Evolutionary conservation across 495 filamentous ascomycete genomes (phyloP), one percentile per base, ranked within the genome.

Genomic region (Hyaloscypha hepaticicola): DNA sequence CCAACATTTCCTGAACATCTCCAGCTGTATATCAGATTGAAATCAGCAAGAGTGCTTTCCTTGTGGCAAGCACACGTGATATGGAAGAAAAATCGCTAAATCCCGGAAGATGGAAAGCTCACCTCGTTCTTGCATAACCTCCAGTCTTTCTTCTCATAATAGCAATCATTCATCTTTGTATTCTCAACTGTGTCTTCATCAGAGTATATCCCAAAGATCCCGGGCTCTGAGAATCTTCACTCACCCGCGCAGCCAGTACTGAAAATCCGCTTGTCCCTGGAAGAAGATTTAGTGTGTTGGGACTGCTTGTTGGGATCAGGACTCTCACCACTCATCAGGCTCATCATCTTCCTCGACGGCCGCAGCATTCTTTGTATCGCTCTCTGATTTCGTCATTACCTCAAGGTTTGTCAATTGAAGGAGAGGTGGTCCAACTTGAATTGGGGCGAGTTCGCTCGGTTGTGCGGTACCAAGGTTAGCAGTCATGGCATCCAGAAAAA

Each of bases 111-210:
- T 22, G 33, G 1, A 38, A 33, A 7, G 14, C 91, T 81, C 76
- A 96, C 95, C 86, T 96, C 94, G 61, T 88, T 79, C 73, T 89
- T 91, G 76, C 95, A 99, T 62, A 82, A 78, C 69, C 95, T 83
- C 95, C 95, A 99, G 75, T 99, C 95, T 75, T 93, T 97, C 82
- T 94, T 97, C 22, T 92, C 90, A 75, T 85, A 97, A 73, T 93
- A 97, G 76, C 95, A 99, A 76, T 97, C 90, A 56, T 91, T 97
- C 88, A 99, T 80, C 70, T 86, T 96, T 29, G 83, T 79, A 74
- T 98, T 96, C 73, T 99, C 93, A 31, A 78, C 95, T 97, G 66
- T 27, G 12, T 11, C 14, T 8, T 28, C 27, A 72, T 55, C 68
- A 63, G 55, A 22, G 1, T 60, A 58, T 66, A 31, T 60, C 60